Percentiles rank a stretch among this genome's conserved stretches.
Evolutionary conservation across 192 early-diverging fungal genomes (phyloP).

Genomic region (Coemansia sp.): DNA sequence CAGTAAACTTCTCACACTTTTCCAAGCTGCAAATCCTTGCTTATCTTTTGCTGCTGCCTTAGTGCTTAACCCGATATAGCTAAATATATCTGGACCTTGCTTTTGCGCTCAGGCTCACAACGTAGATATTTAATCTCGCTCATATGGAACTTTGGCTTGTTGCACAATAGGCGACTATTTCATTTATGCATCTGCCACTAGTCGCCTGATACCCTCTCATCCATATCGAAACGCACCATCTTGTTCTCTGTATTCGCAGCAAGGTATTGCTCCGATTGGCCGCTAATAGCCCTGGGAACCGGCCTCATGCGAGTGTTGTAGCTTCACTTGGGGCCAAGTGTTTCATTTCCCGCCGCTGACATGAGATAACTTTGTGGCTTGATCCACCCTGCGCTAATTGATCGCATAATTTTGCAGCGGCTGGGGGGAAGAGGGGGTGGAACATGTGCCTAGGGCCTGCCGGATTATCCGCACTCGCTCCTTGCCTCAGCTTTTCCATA

Average conservation of each 20-base stretch:
- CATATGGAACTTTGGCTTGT: background rate
- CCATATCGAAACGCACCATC: background rate
- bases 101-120: no score
- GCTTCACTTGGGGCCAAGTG: background rate
- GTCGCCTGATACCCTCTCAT: background rate
- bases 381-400: background rate
- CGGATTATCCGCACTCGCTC: background rate
- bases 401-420: background rate
- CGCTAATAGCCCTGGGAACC: background rate
- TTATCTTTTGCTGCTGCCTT: no score
- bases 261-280: background rate
- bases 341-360: no score
- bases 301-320: background rate
- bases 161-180: background rate
- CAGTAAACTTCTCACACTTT: no score
- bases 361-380: no score
- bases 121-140: no score
- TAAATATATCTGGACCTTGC: no score
- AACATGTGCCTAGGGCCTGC: background rate
- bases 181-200: conserved; percentile 2
- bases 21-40: no score
- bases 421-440: background rate
- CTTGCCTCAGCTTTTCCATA: background rate
- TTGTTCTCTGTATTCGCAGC: background rate
- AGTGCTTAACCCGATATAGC: no score